Evolutionary conservation across 208 protist genomes (phyloP).

Genomic region (Trypanosoma melophagium): DNA sequence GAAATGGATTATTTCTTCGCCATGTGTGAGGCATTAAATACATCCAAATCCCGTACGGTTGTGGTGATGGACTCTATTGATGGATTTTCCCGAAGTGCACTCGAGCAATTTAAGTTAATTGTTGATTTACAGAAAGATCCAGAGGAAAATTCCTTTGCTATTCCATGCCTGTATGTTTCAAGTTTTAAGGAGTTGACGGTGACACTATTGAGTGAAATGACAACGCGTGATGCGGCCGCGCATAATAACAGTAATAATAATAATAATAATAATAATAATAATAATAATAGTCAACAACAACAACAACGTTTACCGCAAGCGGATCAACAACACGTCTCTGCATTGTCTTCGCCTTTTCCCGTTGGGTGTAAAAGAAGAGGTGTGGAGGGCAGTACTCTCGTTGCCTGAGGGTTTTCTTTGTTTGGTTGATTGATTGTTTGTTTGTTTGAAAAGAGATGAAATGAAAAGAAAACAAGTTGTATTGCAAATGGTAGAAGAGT

Average conservation of each 20-base stretch:
- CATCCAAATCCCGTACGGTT: constrained; percentile 54
- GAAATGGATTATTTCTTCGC: constrained; percentile 87
- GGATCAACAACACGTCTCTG: no score
- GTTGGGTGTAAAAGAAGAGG: no score
- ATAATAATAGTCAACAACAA: neutral
- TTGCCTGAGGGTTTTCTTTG: no score
- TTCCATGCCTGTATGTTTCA: constrained; percentile 39
- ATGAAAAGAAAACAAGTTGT: constrained; percentile 20
- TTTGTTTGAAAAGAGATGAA: neutral
- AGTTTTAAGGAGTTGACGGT: constrained; percentile 60
- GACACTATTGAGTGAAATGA: constrained; percentile 40
- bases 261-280: constrained; percentile 2
- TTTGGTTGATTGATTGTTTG: neutral
- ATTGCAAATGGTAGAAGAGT: no score
- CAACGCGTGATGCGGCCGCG: neutral
- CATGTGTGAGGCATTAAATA: constrained; percentile 67
- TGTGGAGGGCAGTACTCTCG: no score
- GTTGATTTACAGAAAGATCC: constrained; percentile 61
- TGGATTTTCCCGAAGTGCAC: constrained; percentile 69
- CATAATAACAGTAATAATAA: neutral
- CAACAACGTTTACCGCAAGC: no score
- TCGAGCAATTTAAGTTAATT: constrained; percentile 80
- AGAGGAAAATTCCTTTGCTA: constrained; percentile 39
- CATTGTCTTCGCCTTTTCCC: no score
- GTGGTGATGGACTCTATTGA: constrained; percentile 82